phyloP scores from a whole-genome alignment of 495 filamentous ascomycete species.

The Hypoxylon subgilvum region DNA sequence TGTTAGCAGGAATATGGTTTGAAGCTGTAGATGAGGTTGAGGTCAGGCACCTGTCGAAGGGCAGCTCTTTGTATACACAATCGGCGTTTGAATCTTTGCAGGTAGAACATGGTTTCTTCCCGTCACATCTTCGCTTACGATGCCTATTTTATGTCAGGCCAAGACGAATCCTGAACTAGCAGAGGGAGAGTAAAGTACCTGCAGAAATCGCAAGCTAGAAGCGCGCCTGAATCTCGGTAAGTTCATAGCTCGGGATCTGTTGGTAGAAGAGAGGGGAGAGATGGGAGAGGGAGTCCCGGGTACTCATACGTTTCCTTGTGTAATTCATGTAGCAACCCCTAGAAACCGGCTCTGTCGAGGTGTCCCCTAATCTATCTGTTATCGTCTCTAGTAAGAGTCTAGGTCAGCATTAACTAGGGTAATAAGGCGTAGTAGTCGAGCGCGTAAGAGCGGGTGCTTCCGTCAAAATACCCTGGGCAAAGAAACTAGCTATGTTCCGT shows the following conservation, averaged over 20 bases:
- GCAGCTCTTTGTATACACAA: conserved; percentile 45
- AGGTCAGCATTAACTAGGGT: conserved; percentile 35
- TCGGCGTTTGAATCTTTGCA: conserved; percentile 45
- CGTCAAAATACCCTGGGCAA: conserved; percentile 31
- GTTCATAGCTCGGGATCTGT: conserved; percentile 9
- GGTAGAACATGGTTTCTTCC: conserved; percentile 43
- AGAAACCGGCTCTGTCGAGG: conserved; percentile 17
- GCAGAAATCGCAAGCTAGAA: conserved; percentile 47
- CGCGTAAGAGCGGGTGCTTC: conserved; percentile 35
- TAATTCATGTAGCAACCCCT: conserved; percentile 43
- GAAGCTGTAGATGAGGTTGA: background rate
- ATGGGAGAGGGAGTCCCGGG: no score
- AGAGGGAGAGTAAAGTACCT: conserved; percentile 21
- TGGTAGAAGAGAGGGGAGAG: conserved; percentile 16
- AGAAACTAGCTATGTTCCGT: conserved; percentile 8
- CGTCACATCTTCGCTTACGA: conserved; percentile 45
- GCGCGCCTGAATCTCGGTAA: conserved; percentile 37
- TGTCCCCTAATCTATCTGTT: conserved; percentile 29
- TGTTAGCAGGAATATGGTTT: conserved; percentile 9
- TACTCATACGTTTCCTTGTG: conserved; percentile 44
- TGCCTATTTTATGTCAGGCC: conserved; percentile 33
- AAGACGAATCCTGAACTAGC: background rate
- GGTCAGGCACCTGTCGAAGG: conserved; percentile 38
- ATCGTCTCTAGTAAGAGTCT: conserved; percentile 16
- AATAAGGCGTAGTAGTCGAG: conserved; percentile 13